Evolutionary conservation across 441 rosid genomes (phyloP).

Genomic region (Viola pubescens): DNA sequence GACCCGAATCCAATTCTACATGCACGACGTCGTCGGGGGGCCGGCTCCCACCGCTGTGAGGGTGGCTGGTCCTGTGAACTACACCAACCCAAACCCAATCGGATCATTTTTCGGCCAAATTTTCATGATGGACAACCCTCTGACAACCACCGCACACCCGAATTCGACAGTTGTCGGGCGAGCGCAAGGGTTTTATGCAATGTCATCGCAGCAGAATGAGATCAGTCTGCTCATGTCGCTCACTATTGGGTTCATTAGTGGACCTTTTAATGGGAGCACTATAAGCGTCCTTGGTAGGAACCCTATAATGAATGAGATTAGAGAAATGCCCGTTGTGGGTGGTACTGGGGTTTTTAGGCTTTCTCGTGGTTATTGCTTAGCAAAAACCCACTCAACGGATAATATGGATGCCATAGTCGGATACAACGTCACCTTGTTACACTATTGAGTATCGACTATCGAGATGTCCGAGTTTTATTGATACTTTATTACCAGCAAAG

Average conservation of each 20-base stretch:
- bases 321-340: conserved; percentile 58
- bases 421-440: conserved; percentile 33
- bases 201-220: conserved; percentile 31
- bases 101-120: conserved; percentile 30
- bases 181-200: conserved; percentile 48
- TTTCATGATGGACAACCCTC: conserved; percentile 37
- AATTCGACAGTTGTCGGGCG: conserved; percentile 42
- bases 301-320: conserved; percentile 26
- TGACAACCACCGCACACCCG: conserved; percentile 34
- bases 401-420: conserved; percentile 28
- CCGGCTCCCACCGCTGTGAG: conserved; percentile 34
- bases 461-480: neutral
- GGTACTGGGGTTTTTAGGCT: conserved; percentile 50
- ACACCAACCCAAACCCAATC: conserved; percentile 26
- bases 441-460: conserved; percentile 9
- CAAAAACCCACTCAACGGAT: conserved; percentile 27
- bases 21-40: conserved; percentile 45
- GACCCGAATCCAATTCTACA: conserved; percentile 50
- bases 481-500: neutral
- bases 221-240: conserved; percentile 38
- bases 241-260: conserved; percentile 34
- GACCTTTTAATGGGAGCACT: conserved; percentile 51
- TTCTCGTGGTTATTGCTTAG: conserved; percentile 40
- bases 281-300: conserved; percentile 44
- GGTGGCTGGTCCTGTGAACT: conserved; percentile 27